phyloP scores from a whole-genome alignment of 2,329 filamentous ascomycete species.

The Tolypocladium capitatum region DNA sequence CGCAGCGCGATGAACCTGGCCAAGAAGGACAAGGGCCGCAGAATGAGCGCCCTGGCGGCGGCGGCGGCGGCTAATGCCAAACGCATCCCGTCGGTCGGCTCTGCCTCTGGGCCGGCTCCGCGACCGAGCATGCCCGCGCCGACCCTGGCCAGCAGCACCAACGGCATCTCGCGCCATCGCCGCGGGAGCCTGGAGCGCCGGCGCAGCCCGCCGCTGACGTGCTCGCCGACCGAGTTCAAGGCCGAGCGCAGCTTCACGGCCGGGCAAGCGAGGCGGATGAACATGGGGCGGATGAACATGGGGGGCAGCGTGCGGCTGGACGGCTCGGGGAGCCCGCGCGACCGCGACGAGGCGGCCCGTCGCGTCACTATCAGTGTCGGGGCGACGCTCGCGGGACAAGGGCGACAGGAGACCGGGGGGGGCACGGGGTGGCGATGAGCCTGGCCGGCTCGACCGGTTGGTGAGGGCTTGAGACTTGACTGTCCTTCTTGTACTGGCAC shows the following conservation, averaged over 20 bases:
- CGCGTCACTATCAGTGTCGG: constrained; percentile 25
- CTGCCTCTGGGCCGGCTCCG: constrained; percentile 12
- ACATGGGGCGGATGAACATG: constrained; percentile 43
- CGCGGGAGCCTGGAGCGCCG: constrained; percentile 36
- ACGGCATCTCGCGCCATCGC: constrained; percentile 42
- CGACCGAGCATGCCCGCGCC: constrained; percentile 24
- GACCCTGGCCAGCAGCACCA: constrained; percentile 33
- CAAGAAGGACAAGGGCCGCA: constrained; percentile 32
- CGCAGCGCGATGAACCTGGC: constrained; percentile 40
- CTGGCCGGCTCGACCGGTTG: neutral
- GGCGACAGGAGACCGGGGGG: constrained; percentile 17
- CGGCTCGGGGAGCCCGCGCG: constrained; percentile 9
- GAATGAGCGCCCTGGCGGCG: constrained; percentile 24
- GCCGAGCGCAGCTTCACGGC: constrained; percentile 31
- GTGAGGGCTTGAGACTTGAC: neutral
- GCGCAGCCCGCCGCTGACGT: constrained; percentile 39
- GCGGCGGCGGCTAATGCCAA: constrained; percentile 22
- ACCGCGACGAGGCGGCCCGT: constrained; percentile 13
- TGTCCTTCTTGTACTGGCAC: neutral
- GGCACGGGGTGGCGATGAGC: constrained; percentile 17
- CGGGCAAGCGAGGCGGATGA: constrained; percentile 45
- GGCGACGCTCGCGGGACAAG: constrained; percentile 11
- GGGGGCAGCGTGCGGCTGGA: constrained; percentile 26
- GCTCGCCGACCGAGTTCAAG: constrained; percentile 31
- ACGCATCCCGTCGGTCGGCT: constrained; percentile 33